Conservation (phyloP, 768 basidiomycete genomes). For the Tremella fuciformis region DNA sequence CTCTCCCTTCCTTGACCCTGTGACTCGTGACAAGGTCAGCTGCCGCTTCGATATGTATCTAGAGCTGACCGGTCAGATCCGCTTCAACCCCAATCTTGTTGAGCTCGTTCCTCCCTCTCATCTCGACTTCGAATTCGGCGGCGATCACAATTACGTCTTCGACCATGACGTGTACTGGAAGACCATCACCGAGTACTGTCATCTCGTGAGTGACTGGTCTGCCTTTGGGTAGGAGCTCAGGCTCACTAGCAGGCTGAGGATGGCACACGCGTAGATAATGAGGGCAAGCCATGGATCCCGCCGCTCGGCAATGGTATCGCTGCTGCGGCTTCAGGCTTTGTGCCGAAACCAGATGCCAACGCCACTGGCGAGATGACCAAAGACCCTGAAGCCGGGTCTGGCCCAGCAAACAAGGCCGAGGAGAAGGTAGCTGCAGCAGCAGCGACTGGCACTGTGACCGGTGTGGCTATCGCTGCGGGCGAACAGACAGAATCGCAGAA, state of each 20-base stretch:
- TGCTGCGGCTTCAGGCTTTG: slow-evolving; percentile 41
- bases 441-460: neutral
- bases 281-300: slow-evolving; percentile 40
- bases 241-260: slow-evolving; percentile 34
- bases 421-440: neutral
- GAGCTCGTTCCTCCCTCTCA: slow-evolving; percentile 73
- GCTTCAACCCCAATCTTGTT: slow-evolving; percentile 77
- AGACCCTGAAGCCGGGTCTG: neutral
- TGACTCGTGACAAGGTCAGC: slow-evolving; percentile 78
- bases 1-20: slow-evolving; percentile 79
- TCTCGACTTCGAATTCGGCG: slow-evolving; percentile 79
- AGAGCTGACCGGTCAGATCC: slow-evolving; percentile 60
- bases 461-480: neutral
- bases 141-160: slow-evolving; percentile 69
- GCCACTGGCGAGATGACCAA: slow-evolving; percentile 24
- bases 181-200: slow-evolving; percentile 63
- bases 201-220: slow-evolving; percentile 17
- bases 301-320: slow-evolving; percentile 48
- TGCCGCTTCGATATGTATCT: neutral
- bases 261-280: slow-evolving; percentile 43
- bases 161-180: slow-evolving; percentile 74
- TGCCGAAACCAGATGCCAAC: slow-evolving; percentile 29
- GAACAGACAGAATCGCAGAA: slow-evolving; percentile 4
- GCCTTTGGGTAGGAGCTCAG: neutral
- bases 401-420: neutral